These are phyloP conservation scores for Sporisorium iseilematis-ciliati DNA, from an alignment of 1,284 basidiomycete genomes.

Conservation along the genomic window DNA sequence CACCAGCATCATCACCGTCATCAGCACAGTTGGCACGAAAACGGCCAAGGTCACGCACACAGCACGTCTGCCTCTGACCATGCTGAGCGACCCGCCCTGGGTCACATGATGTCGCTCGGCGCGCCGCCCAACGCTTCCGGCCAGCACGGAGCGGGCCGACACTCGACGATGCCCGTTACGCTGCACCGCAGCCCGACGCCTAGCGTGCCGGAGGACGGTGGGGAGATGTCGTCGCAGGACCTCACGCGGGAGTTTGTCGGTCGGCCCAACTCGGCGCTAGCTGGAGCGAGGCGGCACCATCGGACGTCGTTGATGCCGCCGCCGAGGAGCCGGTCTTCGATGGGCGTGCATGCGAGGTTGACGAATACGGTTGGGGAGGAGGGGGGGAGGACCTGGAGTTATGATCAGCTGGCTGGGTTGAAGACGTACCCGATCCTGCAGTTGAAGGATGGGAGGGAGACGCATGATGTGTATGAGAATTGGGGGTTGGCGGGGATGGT, in stretches of 20 bases:
- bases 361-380: conserved; percentile 11
- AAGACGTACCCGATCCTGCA: conserved; percentile 62
- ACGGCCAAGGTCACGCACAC: conserved; percentile 14
- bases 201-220: conserved; percentile 62
- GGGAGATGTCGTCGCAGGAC: conserved; percentile 58
- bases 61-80: conserved; percentile 11
- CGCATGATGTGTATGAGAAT: conserved; percentile 62
- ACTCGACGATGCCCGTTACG: conserved; percentile 55
- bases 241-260: conserved; percentile 43
- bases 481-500: conserved; percentile 37
- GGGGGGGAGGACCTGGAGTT: conserved; percentile 43
- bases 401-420: conserved; percentile 52
- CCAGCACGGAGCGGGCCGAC: conserved; percentile 33
- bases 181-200: conserved; percentile 55
- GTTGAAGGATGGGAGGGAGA: conserved; percentile 51
- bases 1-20: conserved; percentile 27
- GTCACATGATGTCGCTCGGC: conserved; percentile 37
- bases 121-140: conserved; percentile 22
- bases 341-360: conserved; percentile 22
- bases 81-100: conserved; percentile 2
- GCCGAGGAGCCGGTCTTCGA: conserved; percentile 38
- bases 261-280: conserved; percentile 46
- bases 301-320: conserved; percentile 44
- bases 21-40: conserved; percentile 25
- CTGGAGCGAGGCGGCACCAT: conserved; percentile 26